Percentiles rank a stretch among this genome's conserved stretches.
phyloP scores from a whole-genome alignment of 768 basidiomycete genomes.

The Calvatia gigantea region DNA sequence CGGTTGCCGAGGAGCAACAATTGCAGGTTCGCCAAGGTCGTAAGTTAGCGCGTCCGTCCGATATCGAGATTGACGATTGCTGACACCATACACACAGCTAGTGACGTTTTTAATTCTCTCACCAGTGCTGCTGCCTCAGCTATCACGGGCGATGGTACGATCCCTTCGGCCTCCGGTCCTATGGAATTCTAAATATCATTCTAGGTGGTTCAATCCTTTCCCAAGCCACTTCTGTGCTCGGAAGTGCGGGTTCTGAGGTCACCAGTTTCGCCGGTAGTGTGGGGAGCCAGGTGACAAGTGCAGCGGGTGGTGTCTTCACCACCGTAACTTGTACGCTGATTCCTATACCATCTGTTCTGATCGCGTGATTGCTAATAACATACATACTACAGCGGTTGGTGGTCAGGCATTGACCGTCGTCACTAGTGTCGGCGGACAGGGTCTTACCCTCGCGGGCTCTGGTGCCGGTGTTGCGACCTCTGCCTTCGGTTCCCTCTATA shows the following conservation, averaged over 20 bases:
- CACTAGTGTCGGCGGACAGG: slow-evolving; percentile 55
- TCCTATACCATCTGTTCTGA: slow-evolving; percentile 11
- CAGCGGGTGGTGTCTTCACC: slow-evolving; percentile 29
- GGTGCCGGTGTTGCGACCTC: slow-evolving; percentile 43
- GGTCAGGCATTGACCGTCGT: slow-evolving; percentile 51
- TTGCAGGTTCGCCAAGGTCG: slow-evolving; percentile 42
- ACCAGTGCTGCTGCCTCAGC: slow-evolving; percentile 14
- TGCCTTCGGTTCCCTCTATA: slow-evolving; percentile 51
- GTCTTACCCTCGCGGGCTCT: slow-evolving; percentile 51
- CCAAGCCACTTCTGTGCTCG: slow-evolving; percentile 28
- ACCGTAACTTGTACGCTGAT: slow-evolving; percentile 44
- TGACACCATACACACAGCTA: slow-evolving; percentile 22
- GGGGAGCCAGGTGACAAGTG: slow-evolving; percentile 25
- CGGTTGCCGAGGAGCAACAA: slow-evolving; percentile 16
- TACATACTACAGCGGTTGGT: slow-evolving; percentile 40
- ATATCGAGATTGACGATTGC: neutral
- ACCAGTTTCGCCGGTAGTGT: slow-evolving; percentile 27
- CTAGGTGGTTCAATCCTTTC: slow-evolving; percentile 36
- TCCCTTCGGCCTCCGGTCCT: neutral
- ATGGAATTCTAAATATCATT: neutral
- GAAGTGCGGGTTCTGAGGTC: slow-evolving; percentile 25
- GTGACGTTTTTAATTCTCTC: slow-evolving; percentile 7
- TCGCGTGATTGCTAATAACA: slow-evolving; percentile 7
- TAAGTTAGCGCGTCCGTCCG: neutral
- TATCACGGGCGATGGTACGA: slow-evolving; percentile 27